phyloP scores from a whole-genome alignment of 176 grass and related monocot genomes.

The Pharus latifolius region DNA sequence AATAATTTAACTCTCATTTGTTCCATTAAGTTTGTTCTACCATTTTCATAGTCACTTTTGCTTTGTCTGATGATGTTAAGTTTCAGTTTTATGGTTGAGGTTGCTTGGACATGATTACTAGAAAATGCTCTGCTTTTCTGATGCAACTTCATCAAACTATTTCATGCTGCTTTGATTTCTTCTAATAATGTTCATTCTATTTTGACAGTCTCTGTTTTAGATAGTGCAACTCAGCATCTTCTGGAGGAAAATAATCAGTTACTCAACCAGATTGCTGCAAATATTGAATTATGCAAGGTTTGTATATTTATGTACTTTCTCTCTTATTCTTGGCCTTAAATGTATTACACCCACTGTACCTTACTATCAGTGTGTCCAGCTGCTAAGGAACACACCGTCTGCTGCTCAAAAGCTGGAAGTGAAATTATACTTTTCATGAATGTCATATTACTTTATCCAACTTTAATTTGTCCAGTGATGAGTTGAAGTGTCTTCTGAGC shows the following conservation, averaged over 20 bases:
- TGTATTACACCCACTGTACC: not conserved
- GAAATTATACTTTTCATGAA: conserved; percentile 3
- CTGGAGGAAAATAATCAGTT: conserved; percentile 57
- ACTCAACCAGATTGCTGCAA: conserved; percentile 57
- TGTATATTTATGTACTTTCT: not conserved
- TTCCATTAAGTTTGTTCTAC: not conserved
- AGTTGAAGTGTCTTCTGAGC: too few relatives aligned
- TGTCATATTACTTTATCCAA: not conserved
- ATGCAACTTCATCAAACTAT: conserved; percentile 6
- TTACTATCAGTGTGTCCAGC: not conserved
- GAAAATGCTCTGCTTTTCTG: not conserved
- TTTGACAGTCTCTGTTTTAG: conserved; percentile 38
- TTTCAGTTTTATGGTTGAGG: not conserved
- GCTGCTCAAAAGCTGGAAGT: not conserved
- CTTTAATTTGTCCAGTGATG: too few relatives aligned
- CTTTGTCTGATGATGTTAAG: not conserved
- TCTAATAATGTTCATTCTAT: not conserved
- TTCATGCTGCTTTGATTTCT: not conserved
- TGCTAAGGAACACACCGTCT: not conserved
- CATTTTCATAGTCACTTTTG: not conserved
- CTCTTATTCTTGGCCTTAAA: not conserved
- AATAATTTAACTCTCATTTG: not conserved
- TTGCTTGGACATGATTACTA: conserved; percentile 4
- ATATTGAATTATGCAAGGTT: conserved; percentile 62
- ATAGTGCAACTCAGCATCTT: conserved; percentile 47